These are phyloP conservation scores for Byssochlamys sp. DNA, from an alignment of 2,329 filamentous ascomycete genomes.

Conservation along the genomic window DNA sequence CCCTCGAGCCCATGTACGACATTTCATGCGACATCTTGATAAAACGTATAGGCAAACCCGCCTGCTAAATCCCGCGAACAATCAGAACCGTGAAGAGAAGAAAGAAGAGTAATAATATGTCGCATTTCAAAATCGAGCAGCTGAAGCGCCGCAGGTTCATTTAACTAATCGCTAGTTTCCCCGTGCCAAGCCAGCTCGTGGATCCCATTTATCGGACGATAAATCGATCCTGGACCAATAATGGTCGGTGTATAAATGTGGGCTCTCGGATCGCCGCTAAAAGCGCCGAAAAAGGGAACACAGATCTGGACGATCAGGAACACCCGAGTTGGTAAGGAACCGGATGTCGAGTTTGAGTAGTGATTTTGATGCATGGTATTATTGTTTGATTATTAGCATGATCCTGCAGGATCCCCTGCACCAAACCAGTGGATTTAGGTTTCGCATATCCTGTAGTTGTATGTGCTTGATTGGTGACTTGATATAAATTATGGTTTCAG, in stretches of 20 bases:
- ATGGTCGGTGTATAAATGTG: background rate
- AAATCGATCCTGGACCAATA: background rate
- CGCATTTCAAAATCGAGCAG: background rate
- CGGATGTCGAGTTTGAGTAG: no score
- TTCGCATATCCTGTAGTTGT: no score
- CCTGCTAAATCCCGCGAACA: background rate
- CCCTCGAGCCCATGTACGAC: conserved; percentile 32
- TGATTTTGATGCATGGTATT: no score
- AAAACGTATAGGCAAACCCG: background rate
- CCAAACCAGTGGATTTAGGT: no score
- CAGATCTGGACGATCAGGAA: background rate
- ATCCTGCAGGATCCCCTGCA: no score
- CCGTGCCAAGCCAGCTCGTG: conserved; percentile 2
- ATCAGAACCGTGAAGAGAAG: background rate
- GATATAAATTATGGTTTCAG: no score
- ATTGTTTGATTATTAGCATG: no score
- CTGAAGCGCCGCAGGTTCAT: background rate
- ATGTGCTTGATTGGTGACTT: no score
- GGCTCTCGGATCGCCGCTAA: background rate
- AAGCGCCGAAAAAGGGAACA: background rate
- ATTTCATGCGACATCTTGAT: conserved; percentile 33
- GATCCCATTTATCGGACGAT: background rate
- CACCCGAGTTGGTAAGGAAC: background rate
- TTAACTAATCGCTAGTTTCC: conserved; percentile 8
- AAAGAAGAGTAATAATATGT: background rate